Conservation (phyloP, 345 rosid species). For the Salix viminalis region DNA sequence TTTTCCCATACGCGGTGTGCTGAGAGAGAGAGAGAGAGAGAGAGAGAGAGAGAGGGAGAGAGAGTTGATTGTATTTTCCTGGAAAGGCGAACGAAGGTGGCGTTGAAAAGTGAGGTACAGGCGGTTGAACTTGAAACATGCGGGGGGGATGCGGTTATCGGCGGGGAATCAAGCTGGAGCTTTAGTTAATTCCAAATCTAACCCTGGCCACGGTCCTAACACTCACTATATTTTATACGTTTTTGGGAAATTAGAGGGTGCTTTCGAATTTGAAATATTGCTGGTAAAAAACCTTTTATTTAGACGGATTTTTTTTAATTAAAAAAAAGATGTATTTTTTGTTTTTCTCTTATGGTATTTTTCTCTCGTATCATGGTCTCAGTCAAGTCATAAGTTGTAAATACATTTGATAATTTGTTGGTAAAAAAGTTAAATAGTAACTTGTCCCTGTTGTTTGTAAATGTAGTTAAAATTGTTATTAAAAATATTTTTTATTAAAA, state of each 20-base stretch:
- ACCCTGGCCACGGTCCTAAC: neutral
- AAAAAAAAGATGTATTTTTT: too few species aligned
- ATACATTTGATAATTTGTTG: too few species aligned
- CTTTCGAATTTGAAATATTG: neutral
- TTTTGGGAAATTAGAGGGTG: neutral
- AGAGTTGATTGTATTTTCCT: neutral
- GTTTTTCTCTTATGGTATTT: neutral
- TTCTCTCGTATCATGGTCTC: neutral
- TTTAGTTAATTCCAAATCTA: conserved; percentile 7
- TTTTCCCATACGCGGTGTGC: conserved; percentile 10
- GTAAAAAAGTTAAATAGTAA: too few species aligned
- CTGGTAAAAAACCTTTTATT: neutral
- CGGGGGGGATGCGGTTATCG: conserved; percentile 23
- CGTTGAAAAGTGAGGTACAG: conserved; percentile 5
- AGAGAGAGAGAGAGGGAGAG: neutral
- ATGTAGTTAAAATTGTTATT: accelerated
- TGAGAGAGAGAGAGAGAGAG: neutral
- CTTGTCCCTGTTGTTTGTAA: too few species aligned
- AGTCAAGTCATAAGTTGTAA: too few species aligned
- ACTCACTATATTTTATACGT: neutral
- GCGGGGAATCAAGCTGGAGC: conserved; percentile 19
- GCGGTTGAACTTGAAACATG: conserved; percentile 8
- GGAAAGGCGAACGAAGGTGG: neutral
- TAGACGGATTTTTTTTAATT: neutral
- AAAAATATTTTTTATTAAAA: too few species aligned